Base-by-base conservation (phyloP, 2,329 filamentous ascomycete species). In the Metarhizium guizhouense region DNA sequence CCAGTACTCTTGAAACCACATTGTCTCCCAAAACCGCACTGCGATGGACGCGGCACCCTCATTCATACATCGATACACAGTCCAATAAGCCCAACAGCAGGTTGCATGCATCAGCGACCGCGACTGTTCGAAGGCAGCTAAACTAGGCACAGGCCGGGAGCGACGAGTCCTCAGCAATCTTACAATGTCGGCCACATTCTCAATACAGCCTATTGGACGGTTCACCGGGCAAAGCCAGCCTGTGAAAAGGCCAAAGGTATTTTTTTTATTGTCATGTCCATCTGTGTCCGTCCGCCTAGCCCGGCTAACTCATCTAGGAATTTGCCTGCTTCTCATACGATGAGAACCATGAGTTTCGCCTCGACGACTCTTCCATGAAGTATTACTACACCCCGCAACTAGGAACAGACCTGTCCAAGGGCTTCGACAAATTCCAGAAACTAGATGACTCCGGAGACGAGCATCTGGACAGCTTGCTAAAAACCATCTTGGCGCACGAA, bases 241-340 rank as follows among this genome's bases (percentile, higher is more conserved):
- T 3, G 86, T 95, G 58, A 85, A 86, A 66, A 78, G 89, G 61
- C 90, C 90, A 20, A 89, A 82, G 74, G 88, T 87, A 30, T 48
- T 29, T 45, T 29, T 71, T 64, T 72, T 61, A 7, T 32, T 40
- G 47, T 48, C 34, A 34, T 25, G 3, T 4, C 49, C 18, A 16
- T 38, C n/a, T 36, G 10, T 30, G 30, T 45, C 11, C 49, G 43
- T 16, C 36, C 42, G 49, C 29, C 52, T 48, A 16, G 25, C 47
- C 14, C 6, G 4, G 25, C 13, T 11, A 38, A 25, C 16, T n/a
- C 18, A 10, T n/a, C 8, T 42, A 93, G 86, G 94, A 99, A 75
- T 88, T 99, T 61, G 82, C 93, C 4, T 90, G 81, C 72, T 99
- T 97, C 73, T 97, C 93, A 8, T 97, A 94, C 71, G 90, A 97